phyloP scores from a whole-genome alignment of 2,329 filamentous ascomycete genomes.

The Huntiella bhutanensis region DNA sequence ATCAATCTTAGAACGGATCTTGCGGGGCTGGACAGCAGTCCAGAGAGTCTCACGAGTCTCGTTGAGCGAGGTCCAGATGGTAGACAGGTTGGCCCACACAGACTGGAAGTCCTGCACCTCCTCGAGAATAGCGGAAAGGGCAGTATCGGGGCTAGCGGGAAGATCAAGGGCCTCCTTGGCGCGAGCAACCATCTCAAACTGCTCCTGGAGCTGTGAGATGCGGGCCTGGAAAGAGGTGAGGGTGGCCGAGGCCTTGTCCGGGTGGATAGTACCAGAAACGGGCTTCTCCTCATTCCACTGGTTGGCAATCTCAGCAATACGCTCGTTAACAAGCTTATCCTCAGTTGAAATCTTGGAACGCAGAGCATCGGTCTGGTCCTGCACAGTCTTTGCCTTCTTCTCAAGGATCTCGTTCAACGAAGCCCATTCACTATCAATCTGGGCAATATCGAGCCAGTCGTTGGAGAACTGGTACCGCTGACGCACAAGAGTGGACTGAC shows the following conservation, averaged over 20 bases:
- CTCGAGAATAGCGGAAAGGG: slow-evolving; percentile 71
- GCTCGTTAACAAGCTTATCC: slow-evolving; percentile 75
- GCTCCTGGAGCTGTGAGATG: slow-evolving; percentile 67
- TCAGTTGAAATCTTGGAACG: slow-evolving; percentile 89
- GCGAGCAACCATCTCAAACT: slow-evolving; percentile 84
- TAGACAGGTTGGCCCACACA: slow-evolving; percentile 87
- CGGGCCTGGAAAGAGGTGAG: slow-evolving; percentile 66
- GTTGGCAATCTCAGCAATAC: slow-evolving; percentile 63
- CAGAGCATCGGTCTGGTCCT: slow-evolving; percentile 88
- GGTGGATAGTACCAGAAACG: slow-evolving; percentile 82
- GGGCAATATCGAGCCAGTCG: slow-evolving; percentile 91
- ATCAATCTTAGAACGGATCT: slow-evolving; percentile 76
- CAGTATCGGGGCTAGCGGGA: slow-evolving; percentile 57
- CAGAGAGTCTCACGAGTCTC: slow-evolving; percentile 83
- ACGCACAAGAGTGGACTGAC: slow-evolving; percentile 75
- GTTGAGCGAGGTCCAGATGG: slow-evolving; percentile 91
- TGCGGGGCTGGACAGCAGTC: slow-evolving; percentile 89
- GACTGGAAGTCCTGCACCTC: slow-evolving; percentile 98
- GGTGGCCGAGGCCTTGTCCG: slow-evolving; percentile 69
- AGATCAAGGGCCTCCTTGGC: slow-evolving; percentile 94
- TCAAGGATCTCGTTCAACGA: slow-evolving; percentile 79
- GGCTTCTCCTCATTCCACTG: slow-evolving; percentile 97
- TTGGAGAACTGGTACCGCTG: slow-evolving; percentile 85
- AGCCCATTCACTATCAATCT: slow-evolving; percentile 92
- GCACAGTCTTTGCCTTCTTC: slow-evolving; percentile 84